phyloP scores from a whole-genome alignment of 148 eudicot species.

The Gaultheria prostrata region DNA sequence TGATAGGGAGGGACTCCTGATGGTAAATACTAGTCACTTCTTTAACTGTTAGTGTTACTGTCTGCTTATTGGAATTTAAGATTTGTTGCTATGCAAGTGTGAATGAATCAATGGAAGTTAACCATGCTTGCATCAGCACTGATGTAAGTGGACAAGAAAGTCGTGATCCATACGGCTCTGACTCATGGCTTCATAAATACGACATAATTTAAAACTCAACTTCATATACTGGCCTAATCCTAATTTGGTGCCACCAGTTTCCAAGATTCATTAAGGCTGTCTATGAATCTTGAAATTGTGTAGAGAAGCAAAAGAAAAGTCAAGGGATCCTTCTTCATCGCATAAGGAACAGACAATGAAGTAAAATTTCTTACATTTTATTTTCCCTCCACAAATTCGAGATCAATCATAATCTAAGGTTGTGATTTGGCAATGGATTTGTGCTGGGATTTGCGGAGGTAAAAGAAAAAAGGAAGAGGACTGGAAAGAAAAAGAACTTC shows the following conservation, averaged over 20 bases:
- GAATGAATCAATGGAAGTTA: not conserved
- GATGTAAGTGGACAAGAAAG: not conserved
- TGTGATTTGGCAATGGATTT: not conserved
- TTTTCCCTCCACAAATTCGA: not conserved
- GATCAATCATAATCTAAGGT: not conserved
- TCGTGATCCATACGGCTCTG: not conserved
- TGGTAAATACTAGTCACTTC: conserved; percentile 37
- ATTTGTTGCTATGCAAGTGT: not conserved
- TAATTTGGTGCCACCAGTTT: not conserved
- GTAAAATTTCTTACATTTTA: not conserved
- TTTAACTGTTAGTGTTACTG: not conserved
- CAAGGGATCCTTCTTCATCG: not conserved
- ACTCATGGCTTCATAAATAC: not conserved
- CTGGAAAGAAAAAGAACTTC: not conserved
- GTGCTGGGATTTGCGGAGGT: not conserved
- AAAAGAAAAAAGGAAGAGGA: not conserved
- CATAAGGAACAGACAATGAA: not conserved
- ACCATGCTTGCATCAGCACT: not conserved
- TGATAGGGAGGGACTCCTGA: conserved; percentile 57
- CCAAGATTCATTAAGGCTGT: not conserved
- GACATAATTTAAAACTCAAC: not conserved
- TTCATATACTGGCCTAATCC: not conserved
- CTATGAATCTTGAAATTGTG: not conserved
- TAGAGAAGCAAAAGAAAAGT: not conserved
- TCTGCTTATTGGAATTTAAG: not conserved